Evolutionary conservation across 768 basidiomycete genomes (phyloP).

Genomic region (Mycena pura): DNA sequence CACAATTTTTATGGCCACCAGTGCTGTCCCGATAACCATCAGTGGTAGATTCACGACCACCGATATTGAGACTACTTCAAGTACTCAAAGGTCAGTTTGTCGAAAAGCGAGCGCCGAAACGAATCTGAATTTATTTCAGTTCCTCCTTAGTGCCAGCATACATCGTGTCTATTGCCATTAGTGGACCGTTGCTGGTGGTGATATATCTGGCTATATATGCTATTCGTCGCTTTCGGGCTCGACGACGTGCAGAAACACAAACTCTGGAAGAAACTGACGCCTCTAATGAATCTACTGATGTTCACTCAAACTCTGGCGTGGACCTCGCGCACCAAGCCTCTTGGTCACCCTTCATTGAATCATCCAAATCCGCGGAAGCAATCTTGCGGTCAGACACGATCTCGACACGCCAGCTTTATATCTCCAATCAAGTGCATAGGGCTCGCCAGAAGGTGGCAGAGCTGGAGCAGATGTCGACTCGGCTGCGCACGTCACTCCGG

Average conservation of each 20-base stretch:
- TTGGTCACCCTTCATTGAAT: background rate
- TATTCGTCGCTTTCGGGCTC: background rate
- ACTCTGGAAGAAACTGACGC: background rate
- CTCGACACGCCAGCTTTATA: constrained; percentile 9
- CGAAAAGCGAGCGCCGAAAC: too few species aligned
- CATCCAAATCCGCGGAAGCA: background rate
- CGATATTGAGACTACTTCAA: background rate
- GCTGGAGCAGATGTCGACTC: constrained; percentile 1
- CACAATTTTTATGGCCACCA: background rate
- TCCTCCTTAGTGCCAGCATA: background rate
- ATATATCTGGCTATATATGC: too few species aligned
- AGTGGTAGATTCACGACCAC: background rate
- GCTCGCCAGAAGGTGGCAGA: constrained; percentile 9
- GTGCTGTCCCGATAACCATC: background rate
- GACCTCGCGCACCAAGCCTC: constrained; percentile 1
- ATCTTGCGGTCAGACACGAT: background rate
- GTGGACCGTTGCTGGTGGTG: too few species aligned
- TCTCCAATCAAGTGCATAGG: constrained; percentile 14
- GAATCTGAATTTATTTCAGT: background rate
- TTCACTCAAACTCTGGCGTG: background rate
- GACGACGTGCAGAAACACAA: background rate
- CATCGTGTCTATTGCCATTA: too few species aligned
- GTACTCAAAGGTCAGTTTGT: background rate
- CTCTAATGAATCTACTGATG: background rate
- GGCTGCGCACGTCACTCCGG: background rate